Conservation (phyloP, 1,284 basidiomycete species). For the Leccinum solheimii region DNA sequence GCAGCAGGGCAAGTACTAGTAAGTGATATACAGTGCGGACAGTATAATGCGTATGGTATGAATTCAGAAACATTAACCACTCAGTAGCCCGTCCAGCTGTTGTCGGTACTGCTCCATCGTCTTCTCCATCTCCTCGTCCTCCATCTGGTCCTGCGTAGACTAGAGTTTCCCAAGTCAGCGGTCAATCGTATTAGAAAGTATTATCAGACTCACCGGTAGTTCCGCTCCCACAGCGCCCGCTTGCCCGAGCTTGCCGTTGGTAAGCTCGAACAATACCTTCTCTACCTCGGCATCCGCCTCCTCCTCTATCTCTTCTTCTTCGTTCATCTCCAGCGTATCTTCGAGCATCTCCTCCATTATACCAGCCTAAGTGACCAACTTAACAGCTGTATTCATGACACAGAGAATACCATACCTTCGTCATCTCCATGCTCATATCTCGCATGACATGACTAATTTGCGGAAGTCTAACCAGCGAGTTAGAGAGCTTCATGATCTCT, state of each 20-base stretch:
- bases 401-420: conserved; percentile 64
- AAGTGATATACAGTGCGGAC: too few relatives aligned
- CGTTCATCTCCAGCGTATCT: conserved; percentile 82
- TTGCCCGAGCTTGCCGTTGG: conserved; percentile 92
- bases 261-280: conserved; percentile 94
- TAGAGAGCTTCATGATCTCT: conserved; percentile 98
- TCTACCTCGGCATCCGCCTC: conserved; percentile 98
- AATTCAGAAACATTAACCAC: conserved; percentile 45
- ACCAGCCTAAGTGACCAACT: conserved; percentile 62
- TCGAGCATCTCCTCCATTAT: conserved; percentile 95
- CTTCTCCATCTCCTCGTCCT: conserved; percentile 80
- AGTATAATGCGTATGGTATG: conserved; percentile 23
- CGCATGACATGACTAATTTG: conserved; percentile 93
- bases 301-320: conserved; percentile 93
- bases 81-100: conserved; percentile 83
- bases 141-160: conserved; percentile 57
- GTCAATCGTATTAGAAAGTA: conserved; percentile 2
- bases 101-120: conserved; percentile 87
- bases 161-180: conserved; percentile 28
- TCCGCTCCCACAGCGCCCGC: conserved; percentile 72
- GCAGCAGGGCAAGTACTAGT: too few relatives aligned
- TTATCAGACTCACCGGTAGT: conserved; percentile 66
- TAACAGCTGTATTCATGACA: conserved; percentile 3
- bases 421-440: conserved; percentile 99
- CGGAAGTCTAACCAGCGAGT: conserved; percentile 87